Evolutionary conservation across 2,329 filamentous ascomycete species (phyloP).

Genomic region (Phialemoniopsis sp.): DNA sequence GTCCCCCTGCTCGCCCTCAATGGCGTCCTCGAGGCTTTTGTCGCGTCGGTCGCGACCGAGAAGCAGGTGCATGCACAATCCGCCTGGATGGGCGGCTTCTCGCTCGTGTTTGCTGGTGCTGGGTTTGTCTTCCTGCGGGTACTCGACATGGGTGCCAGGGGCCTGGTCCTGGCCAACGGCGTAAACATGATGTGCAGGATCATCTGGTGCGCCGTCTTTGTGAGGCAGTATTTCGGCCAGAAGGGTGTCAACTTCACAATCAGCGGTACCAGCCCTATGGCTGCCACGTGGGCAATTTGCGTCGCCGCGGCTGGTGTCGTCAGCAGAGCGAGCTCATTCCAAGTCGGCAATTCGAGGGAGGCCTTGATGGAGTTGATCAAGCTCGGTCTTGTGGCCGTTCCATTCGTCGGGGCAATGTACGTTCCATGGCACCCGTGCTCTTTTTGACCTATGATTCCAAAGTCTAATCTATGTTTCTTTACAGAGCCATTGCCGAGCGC

Average conservation of each 20-base stretch:
- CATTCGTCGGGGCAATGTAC: conserved; percentile 56
- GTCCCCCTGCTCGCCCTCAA: conserved; percentile 91
- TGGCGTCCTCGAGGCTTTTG: conserved; percentile 87
- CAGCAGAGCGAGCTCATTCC: no score
- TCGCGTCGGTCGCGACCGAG: conserved; percentile 78
- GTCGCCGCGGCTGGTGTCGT: conserved; percentile 21
- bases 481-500: conserved; percentile 50
- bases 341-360: conserved; percentile 13
- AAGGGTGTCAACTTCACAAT: conserved; percentile 37
- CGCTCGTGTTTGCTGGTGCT: conserved; percentile 66
- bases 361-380: conserved; percentile 37
- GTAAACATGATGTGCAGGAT: conserved; percentile 89
- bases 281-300: no score
- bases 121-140: conserved; percentile 74
- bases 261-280: conserved; percentile 9
- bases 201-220: conserved; percentile 73
- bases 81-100: conserved; percentile 80
- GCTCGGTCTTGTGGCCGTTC: conserved; percentile 43
- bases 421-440: conserved; percentile 26
- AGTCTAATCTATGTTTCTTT: not conserved
- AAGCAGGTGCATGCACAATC: conserved; percentile 73
- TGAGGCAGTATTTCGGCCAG: conserved; percentile 56
- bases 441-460: conserved; percentile 1
- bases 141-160: conserved; percentile 66
- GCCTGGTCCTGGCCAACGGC: conserved; percentile 80